Evolutionary conservation across 2,329 filamentous ascomycete species (phyloP), one percentile per base, ranked within the genome.

Genomic region (Colletotrichum somersetense): DNA sequence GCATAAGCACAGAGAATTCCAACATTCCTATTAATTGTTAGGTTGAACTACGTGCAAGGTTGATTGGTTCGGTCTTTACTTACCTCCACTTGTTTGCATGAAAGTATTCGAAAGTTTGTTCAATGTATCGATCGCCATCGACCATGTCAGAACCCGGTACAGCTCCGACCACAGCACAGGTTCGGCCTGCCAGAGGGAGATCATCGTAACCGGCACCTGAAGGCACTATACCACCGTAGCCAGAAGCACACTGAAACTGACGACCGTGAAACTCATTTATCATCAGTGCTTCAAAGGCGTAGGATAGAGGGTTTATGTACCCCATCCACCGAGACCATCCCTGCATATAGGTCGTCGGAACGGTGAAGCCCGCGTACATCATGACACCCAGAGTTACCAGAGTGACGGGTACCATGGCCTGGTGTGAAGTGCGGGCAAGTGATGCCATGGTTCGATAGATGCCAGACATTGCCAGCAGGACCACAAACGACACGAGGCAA

Each of bases 301-400:
- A 97, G 1, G 89, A 90, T 4, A 97, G 87, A 3, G 93, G 93
- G 74, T 96, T 91, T 52, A 96, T 84, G 79, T 93, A 96, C 78
- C 92, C 92, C 74, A 97, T 89, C 94, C 94, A 97, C 68, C 90
- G 87, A 75, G 92, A 92, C 93, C 94, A 97, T 1, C 85, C 88
- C 5, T 92, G 87, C 92, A 94, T 96, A 80, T 96, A 89, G 61
- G 84, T 80, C 73, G 86, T 87, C 0, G 88, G 89, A 62, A 91
- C 87, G 63, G 89, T 87, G 79, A 95, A 93, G 73, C 91, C 92
- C 16, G 92, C 93, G 80, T 89, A 90, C 76, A 89, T 91, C 81
- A 94, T 87, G 56, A 93, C 86, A 72, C 86, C 88, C 46, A 93
- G 83, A 73, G 93, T 92, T 72, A 91, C 80, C 14, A 91, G 73